phyloP scores from a whole-genome alignment of 2,329 filamentous ascomycete genomes.

The Apiospora kogelbergensis region DNA sequence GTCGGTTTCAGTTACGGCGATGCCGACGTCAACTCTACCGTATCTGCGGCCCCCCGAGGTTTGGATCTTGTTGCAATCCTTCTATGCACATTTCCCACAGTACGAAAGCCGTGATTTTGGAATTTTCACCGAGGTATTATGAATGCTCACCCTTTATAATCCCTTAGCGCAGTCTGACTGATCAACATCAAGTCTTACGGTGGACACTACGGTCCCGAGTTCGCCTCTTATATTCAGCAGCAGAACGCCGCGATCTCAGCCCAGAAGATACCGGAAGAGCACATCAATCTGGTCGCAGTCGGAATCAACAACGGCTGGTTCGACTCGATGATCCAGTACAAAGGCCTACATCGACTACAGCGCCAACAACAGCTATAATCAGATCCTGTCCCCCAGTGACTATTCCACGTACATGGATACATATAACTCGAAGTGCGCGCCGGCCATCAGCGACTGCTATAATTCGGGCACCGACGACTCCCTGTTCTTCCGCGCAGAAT shows the following conservation, averaged over 20 bases:
- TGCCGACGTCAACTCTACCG: conserved; percentile 38
- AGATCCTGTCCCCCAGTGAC: conserved; percentile 36
- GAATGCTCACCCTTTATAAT: neutral
- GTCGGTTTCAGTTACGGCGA: conserved; percentile 42
- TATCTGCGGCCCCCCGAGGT: conserved; percentile 46
- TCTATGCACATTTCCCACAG: conserved; percentile 62
- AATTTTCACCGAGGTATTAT: conserved; percentile 47
- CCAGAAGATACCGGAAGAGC: conserved; percentile 34
- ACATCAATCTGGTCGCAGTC: conserved; percentile 32
- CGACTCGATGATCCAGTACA: conserved; percentile 22
- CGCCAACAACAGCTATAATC: conserved; percentile 38
- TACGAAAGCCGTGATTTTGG: conserved; percentile 60
- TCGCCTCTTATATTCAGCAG: conserved; percentile 54
- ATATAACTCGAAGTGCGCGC: conserved; percentile 36
- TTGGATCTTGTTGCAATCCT: conserved; percentile 58
- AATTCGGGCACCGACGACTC: conserved; percentile 26
- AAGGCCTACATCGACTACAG: conserved; percentile 30
- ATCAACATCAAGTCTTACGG: conserved; percentile 44
- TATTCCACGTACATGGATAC: conserved; percentile 29
- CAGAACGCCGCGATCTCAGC: conserved; percentile 53
- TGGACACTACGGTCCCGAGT: conserved; percentile 59
- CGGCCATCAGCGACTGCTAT: conserved; percentile 38
- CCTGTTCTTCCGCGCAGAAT: conserved; percentile 33
- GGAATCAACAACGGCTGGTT: conserved; percentile 36
- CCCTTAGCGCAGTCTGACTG: neutral